These are phyloP conservation scores for Candida chauliodis DNA, from an alignment of 805 yeast genomes.

Conservation along the genomic window DNA sequence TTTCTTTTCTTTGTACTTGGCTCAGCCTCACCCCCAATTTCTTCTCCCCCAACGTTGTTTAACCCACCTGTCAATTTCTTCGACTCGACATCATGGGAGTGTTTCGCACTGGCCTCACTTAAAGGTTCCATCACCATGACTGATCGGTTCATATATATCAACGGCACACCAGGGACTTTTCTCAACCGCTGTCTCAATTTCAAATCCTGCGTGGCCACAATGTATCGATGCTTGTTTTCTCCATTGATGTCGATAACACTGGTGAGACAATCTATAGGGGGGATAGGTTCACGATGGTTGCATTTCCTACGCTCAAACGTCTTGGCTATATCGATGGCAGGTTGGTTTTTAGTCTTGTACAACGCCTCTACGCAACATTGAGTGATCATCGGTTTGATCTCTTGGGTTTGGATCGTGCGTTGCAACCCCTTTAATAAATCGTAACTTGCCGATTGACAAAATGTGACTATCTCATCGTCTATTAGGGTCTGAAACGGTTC, in stretches of 20 bases:
- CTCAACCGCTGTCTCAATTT: slow-evolving; percentile 67
- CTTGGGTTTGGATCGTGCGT: slow-evolving; percentile 73
- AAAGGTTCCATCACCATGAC: slow-evolving; percentile 97
- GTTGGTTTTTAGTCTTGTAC: slow-evolving; percentile 67
- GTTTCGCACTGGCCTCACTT: slow-evolving; percentile 58
- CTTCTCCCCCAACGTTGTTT: slow-evolving; percentile 50
- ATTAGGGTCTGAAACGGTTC: slow-evolving; percentile 89
- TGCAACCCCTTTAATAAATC: slow-evolving; percentile 79
- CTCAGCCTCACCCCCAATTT: slow-evolving; percentile 39
- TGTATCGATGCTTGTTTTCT: slow-evolving; percentile 83
- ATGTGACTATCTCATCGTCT: slow-evolving; percentile 73
- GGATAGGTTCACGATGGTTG: slow-evolving; percentile 65
- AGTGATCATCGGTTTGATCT: slow-evolving; percentile 85
- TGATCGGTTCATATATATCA: slow-evolving; percentile 80
- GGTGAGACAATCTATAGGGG: slow-evolving; percentile 73
- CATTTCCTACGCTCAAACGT: slow-evolving; percentile 88
- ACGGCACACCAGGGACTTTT: slow-evolving; percentile 82
- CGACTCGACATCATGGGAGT: slow-evolving; percentile 48
- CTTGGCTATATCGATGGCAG: slow-evolving; percentile 79
- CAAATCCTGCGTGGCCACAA: slow-evolving; percentile 80
- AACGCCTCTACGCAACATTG: slow-evolving; percentile 92
- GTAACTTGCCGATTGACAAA: slow-evolving; percentile 62
- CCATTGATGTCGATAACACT: slow-evolving; percentile 69
- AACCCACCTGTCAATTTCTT: slow-evolving; percentile 74
- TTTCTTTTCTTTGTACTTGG: slow-evolving; percentile 45